Conservation (phyloP, 345 rosid genomes). For the Murraya paniculata region DNA sequence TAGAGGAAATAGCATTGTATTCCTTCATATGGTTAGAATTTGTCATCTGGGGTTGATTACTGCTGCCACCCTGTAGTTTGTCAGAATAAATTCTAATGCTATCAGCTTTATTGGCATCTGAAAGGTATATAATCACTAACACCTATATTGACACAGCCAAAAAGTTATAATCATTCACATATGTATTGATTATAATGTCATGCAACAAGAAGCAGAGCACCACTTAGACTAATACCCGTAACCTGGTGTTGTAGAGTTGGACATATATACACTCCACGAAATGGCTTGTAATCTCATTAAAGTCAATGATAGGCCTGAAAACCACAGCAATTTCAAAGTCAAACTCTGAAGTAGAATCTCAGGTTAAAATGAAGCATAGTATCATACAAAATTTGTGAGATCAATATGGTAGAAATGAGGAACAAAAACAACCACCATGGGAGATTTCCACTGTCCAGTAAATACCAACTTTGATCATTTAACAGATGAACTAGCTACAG, state of each 20-base stretch:
- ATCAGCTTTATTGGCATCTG: background rate
- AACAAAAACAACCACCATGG: background rate
- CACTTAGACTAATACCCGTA: slow-evolving; percentile 53
- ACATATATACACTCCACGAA: slow-evolving; percentile 89
- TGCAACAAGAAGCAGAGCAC: slow-evolving; percentile 2
- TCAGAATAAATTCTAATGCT: slow-evolving; percentile 4
- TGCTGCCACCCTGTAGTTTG: slow-evolving; percentile 41
- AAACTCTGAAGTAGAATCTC: slow-evolving; percentile 1
- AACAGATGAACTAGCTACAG: background rate
- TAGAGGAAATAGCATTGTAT: slow-evolving; percentile 43
- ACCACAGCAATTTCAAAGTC: slow-evolving; percentile 14
- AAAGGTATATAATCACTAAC: background rate
- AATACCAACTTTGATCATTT: background rate
- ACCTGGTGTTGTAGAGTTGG: slow-evolving; percentile 68
- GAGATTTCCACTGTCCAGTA: background rate
- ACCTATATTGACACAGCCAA: background rate
- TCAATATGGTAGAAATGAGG: background rate
- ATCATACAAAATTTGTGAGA: background rate
- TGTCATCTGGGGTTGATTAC: slow-evolving; percentile 53
- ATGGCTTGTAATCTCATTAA: slow-evolving; percentile 77
- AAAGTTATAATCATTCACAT: background rate
- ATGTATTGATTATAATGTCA: background rate
- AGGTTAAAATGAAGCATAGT: background rate
- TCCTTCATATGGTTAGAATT: slow-evolving; percentile 49
- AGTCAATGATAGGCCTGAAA: slow-evolving; percentile 85